These are phyloP conservation scores for Endoconidiophora polonica DNA, from an alignment of 2,329 filamentous ascomycete species.

Conservation along the genomic window DNA sequence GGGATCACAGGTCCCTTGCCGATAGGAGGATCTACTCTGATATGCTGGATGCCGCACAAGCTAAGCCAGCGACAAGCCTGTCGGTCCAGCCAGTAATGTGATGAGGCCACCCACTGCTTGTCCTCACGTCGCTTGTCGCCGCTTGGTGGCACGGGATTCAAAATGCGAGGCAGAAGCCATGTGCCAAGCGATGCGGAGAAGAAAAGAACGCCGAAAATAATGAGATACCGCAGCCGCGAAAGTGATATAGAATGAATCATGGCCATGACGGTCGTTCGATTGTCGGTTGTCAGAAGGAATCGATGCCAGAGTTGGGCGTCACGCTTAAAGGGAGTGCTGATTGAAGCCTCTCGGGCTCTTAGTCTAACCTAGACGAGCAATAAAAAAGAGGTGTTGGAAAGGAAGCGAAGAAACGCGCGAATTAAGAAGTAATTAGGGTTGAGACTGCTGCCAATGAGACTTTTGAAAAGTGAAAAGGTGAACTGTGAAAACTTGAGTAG, in stretches of 20 bases:
- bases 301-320: neutral
- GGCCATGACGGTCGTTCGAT: neutral
- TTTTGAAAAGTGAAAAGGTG: neutral
- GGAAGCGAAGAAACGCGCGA: too few relatives aligned
- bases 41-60: slow-evolving; percentile 61
- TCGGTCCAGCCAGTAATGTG: slow-evolving; percentile 56
- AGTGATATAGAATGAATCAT: slow-evolving; percentile 15
- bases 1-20: slow-evolving; percentile 17
- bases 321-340: neutral
- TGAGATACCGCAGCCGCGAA: slow-evolving; percentile 31
- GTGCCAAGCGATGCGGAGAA: slow-evolving; percentile 30
- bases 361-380: too few relatives aligned
- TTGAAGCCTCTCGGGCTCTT: too few relatives aligned
- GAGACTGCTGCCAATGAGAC: neutral
- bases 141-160: slow-evolving; percentile 47
- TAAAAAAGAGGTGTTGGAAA: too few relatives aligned
- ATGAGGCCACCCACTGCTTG: slow-evolving; percentile 50
- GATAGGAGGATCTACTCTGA: slow-evolving; percentile 41
- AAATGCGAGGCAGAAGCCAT: slow-evolving; percentile 34
- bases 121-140: slow-evolving; percentile 46
- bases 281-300: too few relatives aligned
- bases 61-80: slow-evolving; percentile 66
- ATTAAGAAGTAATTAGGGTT: too few relatives aligned
- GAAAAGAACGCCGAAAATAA: slow-evolving; percentile 24
- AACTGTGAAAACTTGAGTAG: neutral